Conservation (phyloP, 1,284 basidiomycete species). For the Ceratobasidium sp. region DNA sequence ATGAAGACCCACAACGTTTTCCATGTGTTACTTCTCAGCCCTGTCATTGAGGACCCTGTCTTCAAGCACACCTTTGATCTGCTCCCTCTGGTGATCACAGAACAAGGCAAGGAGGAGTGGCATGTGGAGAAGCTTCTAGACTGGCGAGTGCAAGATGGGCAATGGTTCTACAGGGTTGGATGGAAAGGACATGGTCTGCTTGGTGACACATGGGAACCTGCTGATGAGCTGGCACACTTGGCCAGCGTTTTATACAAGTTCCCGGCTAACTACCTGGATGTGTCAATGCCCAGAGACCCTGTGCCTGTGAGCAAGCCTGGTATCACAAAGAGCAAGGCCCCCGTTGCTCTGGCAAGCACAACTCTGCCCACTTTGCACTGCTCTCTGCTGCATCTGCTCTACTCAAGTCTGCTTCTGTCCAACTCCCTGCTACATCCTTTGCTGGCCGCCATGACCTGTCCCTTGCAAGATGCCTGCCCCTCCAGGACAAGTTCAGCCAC, state of each 20-base stretch:
- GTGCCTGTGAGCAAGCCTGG: not conserved
- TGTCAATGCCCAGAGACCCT: not conserved
- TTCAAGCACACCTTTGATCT: not conserved
- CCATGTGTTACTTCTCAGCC: not conserved
- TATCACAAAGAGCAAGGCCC: not conserved
- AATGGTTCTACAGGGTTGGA: slow-evolving; percentile 15
- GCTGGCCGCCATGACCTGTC: too few species aligned
- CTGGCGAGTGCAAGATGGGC: not conserved
- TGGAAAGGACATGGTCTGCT: slow-evolving; percentile 11
- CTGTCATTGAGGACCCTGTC: not conserved
- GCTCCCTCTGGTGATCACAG: too few species aligned
- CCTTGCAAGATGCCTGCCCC: too few species aligned
- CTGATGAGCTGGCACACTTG: not conserved
- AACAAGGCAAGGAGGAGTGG: too few species aligned
- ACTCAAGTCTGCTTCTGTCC: too few species aligned
- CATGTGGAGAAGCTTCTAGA: not conserved
- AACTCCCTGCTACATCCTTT: too few species aligned
- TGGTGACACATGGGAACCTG: slow-evolving; percentile 21
- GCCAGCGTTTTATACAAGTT: not conserved
- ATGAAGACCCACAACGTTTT: not conserved
- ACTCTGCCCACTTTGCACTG: too few species aligned
- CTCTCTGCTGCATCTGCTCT: too few species aligned
- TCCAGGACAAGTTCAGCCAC: too few species aligned
- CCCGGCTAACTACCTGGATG: not conserved
- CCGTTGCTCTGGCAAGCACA: too few species aligned